Conservation (phyloP, 805 yeast genomes). For the Schizosaccharomyces octosporus region DNA sequence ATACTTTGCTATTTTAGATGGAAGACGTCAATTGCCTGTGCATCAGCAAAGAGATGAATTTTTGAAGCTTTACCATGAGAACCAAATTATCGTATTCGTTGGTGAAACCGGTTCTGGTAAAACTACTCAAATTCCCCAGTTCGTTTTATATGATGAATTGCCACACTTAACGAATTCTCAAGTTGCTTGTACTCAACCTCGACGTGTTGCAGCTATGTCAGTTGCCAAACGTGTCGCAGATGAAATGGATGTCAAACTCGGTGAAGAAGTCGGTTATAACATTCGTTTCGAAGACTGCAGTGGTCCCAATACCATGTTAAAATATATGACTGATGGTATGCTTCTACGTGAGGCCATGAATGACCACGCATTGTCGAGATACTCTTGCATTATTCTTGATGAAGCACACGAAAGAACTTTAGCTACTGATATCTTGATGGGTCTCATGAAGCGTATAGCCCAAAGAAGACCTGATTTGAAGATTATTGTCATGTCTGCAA, state of each 20-base stretch:
- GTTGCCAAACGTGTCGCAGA: slow-evolving; percentile 94
- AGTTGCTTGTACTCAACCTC: slow-evolving; percentile 42
- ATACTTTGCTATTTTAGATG: slow-evolving; percentile 54
- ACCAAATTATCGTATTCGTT: slow-evolving; percentile 91
- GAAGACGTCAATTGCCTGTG: slow-evolving; percentile 73
- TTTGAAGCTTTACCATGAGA: slow-evolving; percentile 52
- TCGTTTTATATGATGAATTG: slow-evolving; percentile 74
- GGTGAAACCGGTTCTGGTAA: slow-evolving; percentile 99
- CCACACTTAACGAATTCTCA: slow-evolving; percentile 32
- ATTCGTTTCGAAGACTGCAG: slow-evolving; percentile 86
- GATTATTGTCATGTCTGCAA: slow-evolving; percentile 89
- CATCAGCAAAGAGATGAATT: slow-evolving; percentile 84
- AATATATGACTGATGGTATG: slow-evolving; percentile 99
- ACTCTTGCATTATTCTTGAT: slow-evolving; percentile 78
- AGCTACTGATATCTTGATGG: slow-evolving; percentile 92
- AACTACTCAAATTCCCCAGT: slow-evolving; percentile 94
- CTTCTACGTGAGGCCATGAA: slow-evolving; percentile 90
- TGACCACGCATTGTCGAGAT: slow-evolving; percentile 56
- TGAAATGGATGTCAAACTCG: slow-evolving; percentile 81
- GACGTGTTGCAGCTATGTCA: slow-evolving; percentile 97
- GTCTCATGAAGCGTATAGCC: slow-evolving; percentile 63
- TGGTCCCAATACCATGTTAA: slow-evolving; percentile 50
- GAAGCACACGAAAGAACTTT: slow-evolving; percentile 96
- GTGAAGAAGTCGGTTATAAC: slow-evolving; percentile 86
- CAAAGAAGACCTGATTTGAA: slow-evolving; percentile 66